Evolutionary conservation across 768 basidiomycete genomes (phyloP).

Genomic region (Austroboletus eburneus): DNA sequence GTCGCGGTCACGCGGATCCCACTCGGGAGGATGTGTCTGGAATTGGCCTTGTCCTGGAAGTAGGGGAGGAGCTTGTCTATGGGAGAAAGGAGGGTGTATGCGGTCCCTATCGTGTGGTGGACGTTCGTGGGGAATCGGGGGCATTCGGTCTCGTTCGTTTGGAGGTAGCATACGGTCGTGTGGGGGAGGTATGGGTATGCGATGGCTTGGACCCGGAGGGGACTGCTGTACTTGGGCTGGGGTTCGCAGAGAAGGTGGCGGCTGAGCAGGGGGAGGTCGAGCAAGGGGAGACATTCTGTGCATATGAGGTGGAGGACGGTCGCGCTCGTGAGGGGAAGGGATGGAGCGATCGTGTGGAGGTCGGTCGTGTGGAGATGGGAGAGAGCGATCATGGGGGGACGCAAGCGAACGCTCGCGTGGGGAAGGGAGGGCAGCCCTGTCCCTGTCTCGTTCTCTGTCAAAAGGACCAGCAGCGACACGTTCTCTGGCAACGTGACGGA

Average conservation of each 20-base stretch:
- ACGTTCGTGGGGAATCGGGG: constrained; percentile 20
- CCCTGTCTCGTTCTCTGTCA: constrained; percentile 26
- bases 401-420: constrained; percentile 22
- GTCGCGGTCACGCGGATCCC: constrained; percentile 24
- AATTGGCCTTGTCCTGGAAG: constrained; percentile 32
- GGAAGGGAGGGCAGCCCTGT: constrained; percentile 13
- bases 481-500: constrained; percentile 24
- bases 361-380: constrained; percentile 21
- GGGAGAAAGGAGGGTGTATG: constrained; percentile 24
- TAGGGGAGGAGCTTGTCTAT: constrained; percentile 13
- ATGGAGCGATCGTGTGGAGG: constrained; percentile 22
- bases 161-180: constrained; percentile 23
- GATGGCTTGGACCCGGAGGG: constrained; percentile 22
- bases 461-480: constrained; percentile 17
- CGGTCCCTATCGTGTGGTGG: constrained; percentile 22
- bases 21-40: constrained; percentile 26
- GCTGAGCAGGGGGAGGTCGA: constrained; percentile 19
- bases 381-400: constrained; percentile 22
- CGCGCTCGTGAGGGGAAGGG: constrained; percentile 25
- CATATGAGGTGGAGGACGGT: constrained; percentile 17
- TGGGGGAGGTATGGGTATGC: constrained; percentile 15
- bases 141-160: constrained; percentile 25
- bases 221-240: constrained; percentile 18
- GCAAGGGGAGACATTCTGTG: constrained; percentile 24
- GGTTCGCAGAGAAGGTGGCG: constrained; percentile 11